phyloP scores from a whole-genome alignment of 1,139 yeast genomes.

The Sugiyamaella japonica region DNA sequence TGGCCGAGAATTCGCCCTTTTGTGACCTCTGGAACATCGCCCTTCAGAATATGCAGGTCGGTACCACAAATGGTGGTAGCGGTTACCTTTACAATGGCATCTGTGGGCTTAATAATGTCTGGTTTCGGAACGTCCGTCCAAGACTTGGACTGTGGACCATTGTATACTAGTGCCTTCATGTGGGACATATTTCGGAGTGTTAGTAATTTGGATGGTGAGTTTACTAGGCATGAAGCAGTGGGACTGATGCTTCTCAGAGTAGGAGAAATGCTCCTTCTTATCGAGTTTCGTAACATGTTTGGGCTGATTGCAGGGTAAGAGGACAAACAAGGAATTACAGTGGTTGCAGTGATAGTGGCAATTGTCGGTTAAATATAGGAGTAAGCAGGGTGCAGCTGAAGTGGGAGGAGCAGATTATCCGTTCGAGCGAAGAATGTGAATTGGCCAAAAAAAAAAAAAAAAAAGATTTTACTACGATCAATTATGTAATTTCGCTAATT shows the following conservation, averaged over 20 bases:
- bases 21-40: constrained; percentile 53
- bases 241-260: neutral
- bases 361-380: no score
- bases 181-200: constrained; percentile 18
- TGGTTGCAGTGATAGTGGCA: no score
- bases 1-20: constrained; percentile 52
- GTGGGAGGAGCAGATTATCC: no score
- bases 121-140: constrained; percentile 46
- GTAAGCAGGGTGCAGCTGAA: no score
- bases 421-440: no score
- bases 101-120: constrained; percentile 41
- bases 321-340: neutral
- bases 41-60: constrained; percentile 50
- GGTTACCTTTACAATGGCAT: constrained; percentile 47
- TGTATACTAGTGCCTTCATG: constrained; percentile 50
- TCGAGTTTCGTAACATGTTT: neutral
- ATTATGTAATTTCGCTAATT: no score
- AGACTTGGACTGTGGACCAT: constrained; percentile 44
- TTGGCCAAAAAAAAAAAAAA: no score
- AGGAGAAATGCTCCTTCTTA: neutral
- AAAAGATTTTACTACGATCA: no score
- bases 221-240: no score
- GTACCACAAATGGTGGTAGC: constrained; percentile 53
- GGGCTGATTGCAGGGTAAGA: neutral
- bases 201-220: neutral